phyloP scores from a whole-genome alignment of 1,284 basidiomycete genomes.

The Ganoderma sinense region DNA sequence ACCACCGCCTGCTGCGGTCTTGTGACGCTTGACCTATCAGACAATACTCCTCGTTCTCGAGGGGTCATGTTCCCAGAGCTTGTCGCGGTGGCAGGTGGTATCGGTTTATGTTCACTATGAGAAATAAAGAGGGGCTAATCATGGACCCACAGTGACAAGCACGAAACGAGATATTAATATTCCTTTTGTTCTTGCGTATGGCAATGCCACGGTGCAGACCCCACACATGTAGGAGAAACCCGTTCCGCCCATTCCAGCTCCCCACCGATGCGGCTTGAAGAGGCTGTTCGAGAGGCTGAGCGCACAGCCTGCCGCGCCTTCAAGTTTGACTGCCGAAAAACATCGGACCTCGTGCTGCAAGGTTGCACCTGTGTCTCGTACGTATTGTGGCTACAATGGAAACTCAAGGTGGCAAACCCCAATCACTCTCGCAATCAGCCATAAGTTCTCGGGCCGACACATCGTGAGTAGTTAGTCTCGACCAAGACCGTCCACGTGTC shows the following conservation, averaged over 20 bases:
- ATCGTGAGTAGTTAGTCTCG: too few relatives aligned
- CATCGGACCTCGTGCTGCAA: not conserved
- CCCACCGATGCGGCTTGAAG: not conserved
- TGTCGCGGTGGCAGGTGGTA: not conserved
- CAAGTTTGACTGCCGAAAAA: not conserved
- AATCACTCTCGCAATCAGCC: not conserved
- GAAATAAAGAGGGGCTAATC: not conserved
- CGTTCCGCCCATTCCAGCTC: too few relatives aligned
- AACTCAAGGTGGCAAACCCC: not conserved
- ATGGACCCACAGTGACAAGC: too few relatives aligned
- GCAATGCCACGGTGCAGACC: not conserved
- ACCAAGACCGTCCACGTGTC: too few relatives aligned
- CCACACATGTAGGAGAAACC: not conserved
- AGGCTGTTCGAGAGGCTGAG: not conserved
- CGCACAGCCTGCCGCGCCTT: not conserved
- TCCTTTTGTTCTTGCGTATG: not conserved
- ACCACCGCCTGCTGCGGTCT: too few relatives aligned
- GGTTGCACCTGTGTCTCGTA: not conserved
- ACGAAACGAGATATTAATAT: not conserved
- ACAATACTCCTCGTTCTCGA: too few relatives aligned
- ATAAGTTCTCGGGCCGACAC: not conserved
- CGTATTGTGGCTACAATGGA: not conserved
- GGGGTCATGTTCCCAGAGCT: too few relatives aligned
- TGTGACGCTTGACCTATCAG: too few relatives aligned
- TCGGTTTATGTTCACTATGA: not conserved